Evolutionary conservation across 371 early-diverging fungal species (phyloP).

Genomic region (Gilbertella persicaria): DNA sequence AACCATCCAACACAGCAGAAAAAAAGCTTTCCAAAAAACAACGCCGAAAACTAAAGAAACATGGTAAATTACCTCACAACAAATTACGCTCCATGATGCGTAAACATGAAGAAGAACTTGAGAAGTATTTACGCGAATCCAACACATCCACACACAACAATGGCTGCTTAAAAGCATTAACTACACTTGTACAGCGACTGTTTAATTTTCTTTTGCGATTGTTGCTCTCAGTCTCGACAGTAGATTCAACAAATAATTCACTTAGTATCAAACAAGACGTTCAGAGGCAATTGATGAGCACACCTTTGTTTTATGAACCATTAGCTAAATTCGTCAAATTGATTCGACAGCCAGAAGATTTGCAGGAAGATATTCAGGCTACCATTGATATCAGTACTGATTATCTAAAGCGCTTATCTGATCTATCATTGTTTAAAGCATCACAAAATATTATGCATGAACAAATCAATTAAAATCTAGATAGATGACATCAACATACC

Average conservation of each 20-base stretch:
- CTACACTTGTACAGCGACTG: conserved; percentile 20
- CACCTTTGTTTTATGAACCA: conserved; percentile 28
- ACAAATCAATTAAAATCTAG: no score
- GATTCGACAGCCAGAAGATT: conserved; percentile 12
- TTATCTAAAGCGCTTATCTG: conserved; percentile 10
- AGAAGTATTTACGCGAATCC: conserved; percentile 10
- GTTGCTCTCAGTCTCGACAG: no score
- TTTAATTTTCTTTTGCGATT: conserved; percentile 22
- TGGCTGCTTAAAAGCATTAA: conserved; percentile 16
- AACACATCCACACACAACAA: neutral
- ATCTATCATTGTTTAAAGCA: conserved; percentile 1
- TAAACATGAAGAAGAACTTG: conserved; percentile 21
- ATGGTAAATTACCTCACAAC: neutral
- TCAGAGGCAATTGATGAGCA: conserved; percentile 15
- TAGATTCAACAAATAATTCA: neutral
- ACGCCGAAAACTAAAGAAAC: neutral
- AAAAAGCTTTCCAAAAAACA: conserved; percentile 6
- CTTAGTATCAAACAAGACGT: conserved; percentile 14
- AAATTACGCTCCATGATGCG: neutral
- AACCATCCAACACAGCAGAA: neutral
- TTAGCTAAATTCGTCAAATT: conserved; percentile 20
- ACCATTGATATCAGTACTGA: conserved; percentile 17
- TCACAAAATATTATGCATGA: conserved; percentile 12
- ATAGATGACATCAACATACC: no score
- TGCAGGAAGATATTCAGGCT: conserved; percentile 25